Base-by-base conservation (phyloP, 495 filamentous ascomycete species). In the Podospora tetraspora region DNA sequence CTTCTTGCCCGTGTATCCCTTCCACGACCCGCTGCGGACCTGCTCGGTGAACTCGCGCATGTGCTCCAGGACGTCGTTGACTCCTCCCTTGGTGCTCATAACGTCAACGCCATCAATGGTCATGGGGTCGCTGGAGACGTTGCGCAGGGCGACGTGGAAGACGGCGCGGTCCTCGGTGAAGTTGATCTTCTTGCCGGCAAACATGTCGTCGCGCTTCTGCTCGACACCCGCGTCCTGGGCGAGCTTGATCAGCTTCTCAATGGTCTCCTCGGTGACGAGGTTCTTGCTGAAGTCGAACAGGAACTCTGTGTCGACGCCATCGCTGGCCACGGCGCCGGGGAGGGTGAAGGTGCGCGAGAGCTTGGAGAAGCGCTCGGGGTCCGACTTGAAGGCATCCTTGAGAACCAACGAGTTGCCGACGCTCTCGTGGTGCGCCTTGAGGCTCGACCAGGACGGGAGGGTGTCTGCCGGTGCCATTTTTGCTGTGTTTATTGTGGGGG, bases 231-330 rank as follows among this genome's bases (percentile, higher is more conserved):
- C 93, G 80, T 98, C 90, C 82, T 95, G 88, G 67, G 95, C 95
- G 25, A 99, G 86, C 82, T 95, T 84, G 70, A 97, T 85, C 56
- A 99, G 83, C 63, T 96, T 82, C 64, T 86, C 82, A n/a, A 98
- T 80, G 5, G 95, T 99, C 77, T 97, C 92, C 64, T 96, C 92
- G 68, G 89, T 97, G 67, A 99, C 79, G 80, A 98, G 92, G 85
- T 99, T 99, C 88, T 99, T 99, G 82, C 90, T 94, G 86, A 97
- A 99, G 81, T 99, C 95, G 79, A 98, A 99, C 43, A 98, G 86
- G 76, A 92, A 94, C 69, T 97, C 92, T 64, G 79, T 81, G 66
- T 75, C 80, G 67, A 74, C 76, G 69, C 75, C 64, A 21, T 69
- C 72, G 72, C 75, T 76, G 43, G 86, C 83, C 74, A 86, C 86